Percentiles rank a stretch among this genome's conserved stretches.
Conservation (phyloP, 2,329 filamentous ascomycete genomes). For the Aspergillus ruber region DNA sequence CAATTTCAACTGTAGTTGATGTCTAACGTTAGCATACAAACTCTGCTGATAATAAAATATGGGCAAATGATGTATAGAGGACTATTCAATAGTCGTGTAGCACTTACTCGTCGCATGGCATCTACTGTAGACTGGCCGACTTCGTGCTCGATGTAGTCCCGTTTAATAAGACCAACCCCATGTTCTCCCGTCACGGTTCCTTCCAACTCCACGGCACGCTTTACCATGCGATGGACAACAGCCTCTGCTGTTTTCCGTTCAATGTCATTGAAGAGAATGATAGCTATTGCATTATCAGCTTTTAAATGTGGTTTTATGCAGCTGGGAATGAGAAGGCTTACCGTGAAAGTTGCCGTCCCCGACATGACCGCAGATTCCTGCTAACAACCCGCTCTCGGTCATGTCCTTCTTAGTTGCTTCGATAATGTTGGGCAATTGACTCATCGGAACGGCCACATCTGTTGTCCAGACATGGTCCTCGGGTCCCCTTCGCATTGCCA, state of each 20-base stretch:
- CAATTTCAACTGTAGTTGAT: constrained; percentile 49
- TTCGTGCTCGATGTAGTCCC: constrained; percentile 59
- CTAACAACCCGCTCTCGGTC: constrained; percentile 54
- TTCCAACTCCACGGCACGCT: constrained; percentile 62
- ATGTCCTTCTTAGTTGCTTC: constrained; percentile 63
- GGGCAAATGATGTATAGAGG: neutral
- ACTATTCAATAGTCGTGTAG: too few relatives aligned
- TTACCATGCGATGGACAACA: constrained; percentile 63
- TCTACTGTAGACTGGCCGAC: constrained; percentile 56
- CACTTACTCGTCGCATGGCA: constrained; percentile 56
- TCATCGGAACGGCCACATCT: constrained; percentile 73
- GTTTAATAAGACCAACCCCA: constrained; percentile 63
- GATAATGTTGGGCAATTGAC: constrained; percentile 64
- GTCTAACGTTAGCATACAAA: constrained; percentile 10
- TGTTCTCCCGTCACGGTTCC: constrained; percentile 69
- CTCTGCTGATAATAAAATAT: neutral
- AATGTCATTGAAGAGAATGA: constrained; percentile 55
- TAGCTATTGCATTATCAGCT: constrained; percentile 37
- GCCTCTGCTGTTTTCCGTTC: constrained; percentile 51
- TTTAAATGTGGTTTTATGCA: neutral
- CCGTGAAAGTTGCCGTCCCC: constrained; percentile 70
- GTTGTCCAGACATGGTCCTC: constrained; percentile 68
- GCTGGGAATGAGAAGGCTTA: constrained; percentile 21
- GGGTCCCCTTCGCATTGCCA: constrained; percentile 56
- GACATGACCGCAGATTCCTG: constrained; percentile 65